Conservation (phyloP, 164 flowering plant species). For the Magnolia kwangsiensis region DNA sequence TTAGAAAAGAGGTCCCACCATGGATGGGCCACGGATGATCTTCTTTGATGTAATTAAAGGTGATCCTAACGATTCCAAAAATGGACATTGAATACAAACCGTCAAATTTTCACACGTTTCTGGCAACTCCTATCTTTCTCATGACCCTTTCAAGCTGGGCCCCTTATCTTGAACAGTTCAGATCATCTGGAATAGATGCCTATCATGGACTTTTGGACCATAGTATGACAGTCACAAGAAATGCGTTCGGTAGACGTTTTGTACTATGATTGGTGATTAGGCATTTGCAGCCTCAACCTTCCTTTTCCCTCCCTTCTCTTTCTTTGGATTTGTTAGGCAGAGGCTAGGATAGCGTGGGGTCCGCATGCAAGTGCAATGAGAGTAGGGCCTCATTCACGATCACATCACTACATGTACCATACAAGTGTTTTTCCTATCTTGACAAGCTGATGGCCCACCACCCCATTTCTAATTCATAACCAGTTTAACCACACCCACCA, state of each 20-base stretch:
- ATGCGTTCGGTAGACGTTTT: background rate
- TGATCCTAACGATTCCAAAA: no score
- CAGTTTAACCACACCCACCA: conserved; percentile 1
- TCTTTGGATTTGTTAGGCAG: conserved; percentile 6
- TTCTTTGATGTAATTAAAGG: no score
- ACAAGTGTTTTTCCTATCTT: background rate
- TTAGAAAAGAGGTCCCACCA: no score
- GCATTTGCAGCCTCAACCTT: background rate
- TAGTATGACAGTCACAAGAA: background rate
- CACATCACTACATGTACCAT: background rate
- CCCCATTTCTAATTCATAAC: background rate
- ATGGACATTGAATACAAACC: no score
- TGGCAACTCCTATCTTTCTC: no score
- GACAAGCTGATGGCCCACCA: background rate
- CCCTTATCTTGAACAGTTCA: no score
- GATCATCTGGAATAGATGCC: no score
- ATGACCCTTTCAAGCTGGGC: no score
- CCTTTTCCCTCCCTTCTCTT: background rate
- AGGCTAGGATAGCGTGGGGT: conserved; percentile 8
- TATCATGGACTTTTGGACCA: background rate
- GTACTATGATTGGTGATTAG: background rate
- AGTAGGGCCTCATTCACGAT: background rate
- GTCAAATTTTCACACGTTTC: no score
- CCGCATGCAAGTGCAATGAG: background rate
- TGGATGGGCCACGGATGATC: no score